Conservation (phyloP, 306 rosid genomes). For the Cicer pinnatifidum region DNA sequence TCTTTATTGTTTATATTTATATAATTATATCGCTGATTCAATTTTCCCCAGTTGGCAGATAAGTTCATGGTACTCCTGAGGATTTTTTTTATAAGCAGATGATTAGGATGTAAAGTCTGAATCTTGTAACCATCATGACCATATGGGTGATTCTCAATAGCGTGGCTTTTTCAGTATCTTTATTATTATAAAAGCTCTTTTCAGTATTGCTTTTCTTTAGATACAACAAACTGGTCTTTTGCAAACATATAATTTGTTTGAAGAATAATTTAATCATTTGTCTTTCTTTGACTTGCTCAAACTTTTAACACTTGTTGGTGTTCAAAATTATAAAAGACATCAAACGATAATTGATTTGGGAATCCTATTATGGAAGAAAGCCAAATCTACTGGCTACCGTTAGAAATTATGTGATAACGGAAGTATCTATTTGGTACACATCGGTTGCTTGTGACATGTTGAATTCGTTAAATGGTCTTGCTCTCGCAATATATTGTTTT, state of each 20-base stretch:
- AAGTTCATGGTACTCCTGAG: slow-evolving; percentile 86
- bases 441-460: background rate
- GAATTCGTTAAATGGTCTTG: background rate
- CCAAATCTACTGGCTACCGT: no score
- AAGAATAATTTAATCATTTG: no score
- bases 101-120: slow-evolving; percentile 64
- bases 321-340: no score
- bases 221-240: slow-evolving; percentile 13
- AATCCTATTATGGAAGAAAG: no score
- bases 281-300: no score
- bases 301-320: no score
- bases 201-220: slow-evolving; percentile 1
- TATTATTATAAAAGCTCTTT: background rate
- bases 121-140: slow-evolving; percentile 51
- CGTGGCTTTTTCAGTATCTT: slow-evolving; percentile 34
- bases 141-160: slow-evolving; percentile 78
- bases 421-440: no score
- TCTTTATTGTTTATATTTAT: slow-evolving; percentile 6
- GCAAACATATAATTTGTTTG: slow-evolving; percentile 30
- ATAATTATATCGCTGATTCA: background rate
- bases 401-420: no score
- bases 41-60: slow-evolving; percentile 56
- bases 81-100: slow-evolving; percentile 51
- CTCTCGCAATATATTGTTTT: no score
- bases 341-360: no score